Conservation (phyloP, 768 basidiomycete species). For the Gloeostereum incarnatum region DNA sequence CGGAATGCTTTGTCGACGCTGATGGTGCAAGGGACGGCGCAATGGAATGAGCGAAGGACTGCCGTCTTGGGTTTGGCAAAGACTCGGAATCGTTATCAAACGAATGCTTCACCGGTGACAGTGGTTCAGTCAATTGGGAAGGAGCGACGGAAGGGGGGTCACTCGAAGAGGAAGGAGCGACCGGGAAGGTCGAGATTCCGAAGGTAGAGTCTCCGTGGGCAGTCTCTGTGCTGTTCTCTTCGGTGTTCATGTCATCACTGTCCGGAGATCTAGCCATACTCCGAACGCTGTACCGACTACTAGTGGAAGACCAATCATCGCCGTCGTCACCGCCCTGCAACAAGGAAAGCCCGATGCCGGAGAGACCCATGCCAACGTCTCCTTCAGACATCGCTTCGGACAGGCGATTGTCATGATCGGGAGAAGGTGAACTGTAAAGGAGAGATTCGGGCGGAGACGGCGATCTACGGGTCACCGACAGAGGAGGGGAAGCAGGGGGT, state of each 20-base stretch:
- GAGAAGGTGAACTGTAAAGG: conserved; percentile 8
- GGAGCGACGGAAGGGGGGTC: conserved; percentile 8
- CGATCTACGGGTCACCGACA: no score
- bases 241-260: conserved; percentile 6
- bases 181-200: background rate
- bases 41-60: no score
- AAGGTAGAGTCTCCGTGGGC: no score
- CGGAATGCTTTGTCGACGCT: conserved; percentile 50
- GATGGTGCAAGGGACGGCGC: no score
- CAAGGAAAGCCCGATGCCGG: conserved; percentile 63
- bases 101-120: no score
- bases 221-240: background rate
- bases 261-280: conserved; percentile 7
- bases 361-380: conserved; percentile 60
- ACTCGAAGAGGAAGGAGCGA: conserved; percentile 6
- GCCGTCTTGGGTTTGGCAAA: no score
- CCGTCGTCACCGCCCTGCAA: conserved; percentile 35
- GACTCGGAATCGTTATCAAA: no score
- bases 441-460: no score
- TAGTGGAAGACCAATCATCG: conserved; percentile 10
- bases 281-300: background rate
- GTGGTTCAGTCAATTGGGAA: conserved; percentile 10
- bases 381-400: conserved; percentile 42
- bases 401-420: conserved; percentile 11
- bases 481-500: no score